Base-by-base conservation (phyloP, 371 early-diverging fungal species). In the Mucor lusitanicus region DNA sequence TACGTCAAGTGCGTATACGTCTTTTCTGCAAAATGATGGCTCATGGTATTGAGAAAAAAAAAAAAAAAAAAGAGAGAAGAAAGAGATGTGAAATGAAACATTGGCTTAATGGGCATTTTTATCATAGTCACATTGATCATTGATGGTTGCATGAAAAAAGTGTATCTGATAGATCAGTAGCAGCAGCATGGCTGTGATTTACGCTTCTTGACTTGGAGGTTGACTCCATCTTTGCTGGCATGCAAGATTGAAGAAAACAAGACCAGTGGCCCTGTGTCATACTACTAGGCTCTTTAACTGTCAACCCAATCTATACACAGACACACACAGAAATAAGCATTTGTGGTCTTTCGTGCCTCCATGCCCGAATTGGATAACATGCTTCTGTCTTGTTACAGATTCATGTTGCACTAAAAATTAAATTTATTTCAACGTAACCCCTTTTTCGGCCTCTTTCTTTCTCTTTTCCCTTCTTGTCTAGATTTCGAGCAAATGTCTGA, bases 391-490 rank as follows among this genome's bases (percentile, higher is more conserved):
- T 62, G 44, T 42, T 27, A 37, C 21, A 66, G 35, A 35, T n/a
- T 58, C 17, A 69, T 60, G 70, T 69, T 54, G 70, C 54, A 69
- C 70, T 57, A 69, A 65, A 63, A 60, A 46, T 50, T 39, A 61
- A 59, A 28, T 46, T 42, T 69, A 32, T 59, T 56, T 59, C 59
- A 30, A n/a, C 21, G 28, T 17, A 32, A 27, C 50, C 50, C 50
- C 40, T 64, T 48, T 59, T 33, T 59, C 46, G 48, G 12, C 25
- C 23, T 53, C 53, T 53, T 61, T 46, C 11, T 67, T 54, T 55
- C 35, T 64, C 59, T 30, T 35, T 40, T 59, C 6, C 33, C 46
- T 37, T 21, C 6, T 40, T 25, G 12, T 44, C 15, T 19, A 32
- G 35, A 25, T 27, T 19, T 59, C 17, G 19, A 23, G 33, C 28